phyloP scores from a whole-genome alignment of 768 basidiomycete genomes.

The Saitozyma podzolica region DNA sequence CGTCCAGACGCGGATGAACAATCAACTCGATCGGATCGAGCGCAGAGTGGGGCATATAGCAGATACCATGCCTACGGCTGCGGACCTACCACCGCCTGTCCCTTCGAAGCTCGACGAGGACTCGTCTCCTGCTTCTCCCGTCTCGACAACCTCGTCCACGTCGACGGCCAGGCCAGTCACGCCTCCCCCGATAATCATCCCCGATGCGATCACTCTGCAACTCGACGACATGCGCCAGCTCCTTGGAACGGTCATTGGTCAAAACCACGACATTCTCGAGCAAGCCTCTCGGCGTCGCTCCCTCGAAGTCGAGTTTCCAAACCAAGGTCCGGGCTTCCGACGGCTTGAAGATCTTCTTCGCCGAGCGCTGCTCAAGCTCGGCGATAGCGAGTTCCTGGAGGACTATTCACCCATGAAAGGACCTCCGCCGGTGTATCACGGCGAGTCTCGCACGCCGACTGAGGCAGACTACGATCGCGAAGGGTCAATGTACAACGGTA shows the following conservation, averaged over 20 bases:
- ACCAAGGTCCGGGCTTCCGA: constrained; percentile 24
- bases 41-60: constrained; percentile 66
- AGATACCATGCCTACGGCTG: constrained; percentile 41
- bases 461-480: constrained; percentile 10
- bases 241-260: constrained; percentile 63
- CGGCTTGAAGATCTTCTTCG: constrained; percentile 58
- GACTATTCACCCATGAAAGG: constrained; percentile 19
- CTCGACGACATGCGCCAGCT: constrained; percentile 58
- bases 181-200: constrained; percentile 28
- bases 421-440: not conserved
- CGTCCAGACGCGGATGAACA: constrained; percentile 66
- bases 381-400: constrained; percentile 55
- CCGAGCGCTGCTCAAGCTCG: constrained; percentile 53
- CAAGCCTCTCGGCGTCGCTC: constrained; percentile 37
- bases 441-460: not conserved
- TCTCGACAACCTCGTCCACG: constrained; percentile 55
- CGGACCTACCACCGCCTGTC: constrained; percentile 40
- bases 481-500: constrained; percentile 35
- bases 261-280: constrained; percentile 66
- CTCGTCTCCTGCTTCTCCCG: constrained; percentile 57
- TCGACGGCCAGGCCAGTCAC: constrained; percentile 49
- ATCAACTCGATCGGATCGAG: constrained; percentile 69
- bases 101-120: constrained; percentile 28
- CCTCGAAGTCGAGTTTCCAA: constrained; percentile 26
- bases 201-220: constrained; percentile 30